Evolutionary conservation across 306 rosid genomes (phyloP).

Genomic region (Astragalus membranaceus): DNA sequence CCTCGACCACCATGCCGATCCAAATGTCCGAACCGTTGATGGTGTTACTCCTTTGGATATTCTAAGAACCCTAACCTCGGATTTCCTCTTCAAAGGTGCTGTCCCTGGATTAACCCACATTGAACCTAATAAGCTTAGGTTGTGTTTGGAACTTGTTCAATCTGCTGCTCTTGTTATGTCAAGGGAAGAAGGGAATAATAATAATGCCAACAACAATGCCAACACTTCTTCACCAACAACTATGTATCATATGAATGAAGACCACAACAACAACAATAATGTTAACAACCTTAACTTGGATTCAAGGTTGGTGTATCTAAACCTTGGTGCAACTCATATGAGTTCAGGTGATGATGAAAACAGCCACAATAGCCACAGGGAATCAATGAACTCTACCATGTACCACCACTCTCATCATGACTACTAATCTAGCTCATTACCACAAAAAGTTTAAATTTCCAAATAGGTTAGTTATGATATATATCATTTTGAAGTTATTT

Average conservation of each 20-base stretch:
- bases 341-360: conserved; percentile 45
- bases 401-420: conserved; percentile 50
- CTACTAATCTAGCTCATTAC: conserved; percentile 31
- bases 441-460: background rate
- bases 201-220: conserved; percentile 17
- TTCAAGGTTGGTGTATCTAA: conserved; percentile 83
- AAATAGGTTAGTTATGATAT: conserved; percentile 6
- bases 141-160: conserved; percentile 90
- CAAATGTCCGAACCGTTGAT: conserved; percentile 73
- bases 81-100: conserved; percentile 95
- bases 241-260: conserved; percentile 63
- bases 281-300: conserved; percentile 57
- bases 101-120: conserved; percentile 90
- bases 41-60: conserved; percentile 82
- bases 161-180: conserved; percentile 93
- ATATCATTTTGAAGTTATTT: conserved; percentile 11
- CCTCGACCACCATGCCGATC: conserved; percentile 98
- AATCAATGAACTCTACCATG: conserved; percentile 49
- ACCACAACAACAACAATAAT: conserved; percentile 36
- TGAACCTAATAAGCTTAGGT: conserved; percentile 86
- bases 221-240: conserved; percentile 37
- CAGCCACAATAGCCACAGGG: conserved; percentile 36
- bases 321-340: conserved; percentile 74
- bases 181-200: conserved; percentile 66
- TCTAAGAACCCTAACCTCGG: conserved; percentile 96